Evolutionary conservation across 805 yeast genomes (phyloP).

Genomic region (Ogataea naganishii): DNA sequence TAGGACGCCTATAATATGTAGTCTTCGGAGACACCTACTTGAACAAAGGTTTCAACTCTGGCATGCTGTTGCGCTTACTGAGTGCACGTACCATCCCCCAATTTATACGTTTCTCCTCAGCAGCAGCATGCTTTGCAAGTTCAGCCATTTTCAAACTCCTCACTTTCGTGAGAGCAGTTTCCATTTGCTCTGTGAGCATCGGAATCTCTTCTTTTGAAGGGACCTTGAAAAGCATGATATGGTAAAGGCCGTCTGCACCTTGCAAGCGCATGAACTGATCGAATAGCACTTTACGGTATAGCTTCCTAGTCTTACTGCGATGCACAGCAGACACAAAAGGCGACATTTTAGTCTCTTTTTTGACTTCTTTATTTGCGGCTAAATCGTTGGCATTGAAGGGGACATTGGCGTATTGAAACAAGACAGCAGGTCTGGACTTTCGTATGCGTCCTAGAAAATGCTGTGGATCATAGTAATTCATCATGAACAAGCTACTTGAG

Average conservation of each 20-base stretch:
- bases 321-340: constrained; percentile 18
- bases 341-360: constrained; percentile 2
- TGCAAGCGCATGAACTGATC: constrained; percentile 5
- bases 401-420: constrained; percentile 5
- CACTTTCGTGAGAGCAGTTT: constrained; percentile 10
- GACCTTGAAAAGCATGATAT: constrained; percentile 6
- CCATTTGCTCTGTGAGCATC: constrained; percentile 8
- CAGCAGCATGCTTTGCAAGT: constrained; percentile 5
- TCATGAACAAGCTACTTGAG: constrained; percentile 2
- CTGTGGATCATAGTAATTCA: constrained; percentile 13
- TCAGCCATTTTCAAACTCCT: constrained; percentile 3
- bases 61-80: constrained; percentile 4
- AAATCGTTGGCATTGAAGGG: constrained; percentile 1
- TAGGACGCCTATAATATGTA: not conserved
- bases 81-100: constrained; percentile 11
- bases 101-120: constrained; percentile 7
- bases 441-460: constrained; percentile 17
- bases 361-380: not conserved
- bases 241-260: constrained; percentile 19
- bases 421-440: constrained; percentile 24
- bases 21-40: constrained; percentile 2
- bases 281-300: constrained; percentile 12
- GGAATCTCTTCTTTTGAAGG: constrained; percentile 10
- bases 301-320: constrained; percentile 13
- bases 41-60: constrained; percentile 1